Evolutionary conservation across 1,284 basidiomycete species (phyloP), one percentile per base, ranked within the genome.

Genomic region (Pyrrhoderma noxium): DNA sequence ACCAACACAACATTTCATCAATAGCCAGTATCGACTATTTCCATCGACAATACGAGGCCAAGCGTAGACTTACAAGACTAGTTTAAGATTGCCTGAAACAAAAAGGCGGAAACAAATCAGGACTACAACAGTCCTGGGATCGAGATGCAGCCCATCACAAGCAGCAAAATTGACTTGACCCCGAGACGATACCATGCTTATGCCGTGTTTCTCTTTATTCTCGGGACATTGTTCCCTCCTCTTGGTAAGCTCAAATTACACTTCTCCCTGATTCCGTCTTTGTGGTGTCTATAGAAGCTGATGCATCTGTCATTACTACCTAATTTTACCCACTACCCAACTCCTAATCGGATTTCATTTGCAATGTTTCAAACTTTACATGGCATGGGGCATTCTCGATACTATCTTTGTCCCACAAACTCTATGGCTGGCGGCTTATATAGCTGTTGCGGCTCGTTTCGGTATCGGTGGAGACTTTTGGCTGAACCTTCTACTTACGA

Each of bases 401-500:
- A 11, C 11, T 31, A 31, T 31, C 27, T 5, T 31, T 5, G 5
- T 5, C 5, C 11, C 11, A 31, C 11, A 11, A 31, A 31, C n/a
- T n/a, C n/a, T n/a, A 31, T 11, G 5, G 27, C 27, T 5, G 11
- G 11, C 11, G 27, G 27, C 11, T 5, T 16, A n/a, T 60, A 9
- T 62, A 93, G 95, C 95, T 56, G 93, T 99, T 38, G 89, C 92
- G 27, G 86, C 92, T 23, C 80, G 95, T 52, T 99, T 99, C 68
- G 95, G 95, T 23, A 81, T 98, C 60, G 93, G 92, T 3, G 70
- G 68, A 40, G 95, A 97, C 68, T 95, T 98, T 68, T 94, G 89
- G 77, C 71, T 98, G 61, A 99, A 99, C 67, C 67, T 93, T 16
- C 62, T 98, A 59, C 69, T 95, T 47, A 96, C 93, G 27, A 79